A percentile compares a stretch with the other conserved stretches of the same genome.
Evolutionary conservation across 805 yeast species (phyloP).

Genomic region (Candida michaelii): DNA sequence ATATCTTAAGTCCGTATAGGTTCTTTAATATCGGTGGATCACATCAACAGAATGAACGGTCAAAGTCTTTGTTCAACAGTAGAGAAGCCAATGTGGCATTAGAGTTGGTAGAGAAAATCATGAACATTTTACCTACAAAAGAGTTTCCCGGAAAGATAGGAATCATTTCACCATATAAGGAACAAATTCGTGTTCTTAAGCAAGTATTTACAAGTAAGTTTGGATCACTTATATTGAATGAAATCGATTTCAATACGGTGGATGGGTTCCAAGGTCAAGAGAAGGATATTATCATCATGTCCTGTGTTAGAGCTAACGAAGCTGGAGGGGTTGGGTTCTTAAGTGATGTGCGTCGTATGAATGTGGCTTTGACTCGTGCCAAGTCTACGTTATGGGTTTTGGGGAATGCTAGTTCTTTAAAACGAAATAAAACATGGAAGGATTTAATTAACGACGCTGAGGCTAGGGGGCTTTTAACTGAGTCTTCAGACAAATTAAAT

Average conservation of each 20-base stretch:
- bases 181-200: slow-evolving; percentile 66
- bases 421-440: slow-evolving; percentile 69
- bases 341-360: slow-evolving; percentile 91
- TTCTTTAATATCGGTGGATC: slow-evolving; percentile 67
- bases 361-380: slow-evolving; percentile 95
- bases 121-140: slow-evolving; percentile 44
- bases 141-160: slow-evolving; percentile 78
- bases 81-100: slow-evolving; percentile 74
- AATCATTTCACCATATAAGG: slow-evolving; percentile 91
- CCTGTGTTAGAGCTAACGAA: slow-evolving; percentile 89
- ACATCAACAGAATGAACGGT: slow-evolving; percentile 62
- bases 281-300: slow-evolving; percentile 87
- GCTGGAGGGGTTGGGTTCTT: slow-evolving; percentile 77
- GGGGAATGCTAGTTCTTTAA: slow-evolving; percentile 72
- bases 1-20: slow-evolving; percentile 65
- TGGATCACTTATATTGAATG: slow-evolving; percentile 62
- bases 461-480: slow-evolving; percentile 36
- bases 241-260: slow-evolving; percentile 87
- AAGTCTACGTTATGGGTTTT: slow-evolving; percentile 88
- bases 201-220: slow-evolving; percentile 55
- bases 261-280: slow-evolving; percentile 95
- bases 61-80: slow-evolving; percentile 70
- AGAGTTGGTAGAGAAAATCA: slow-evolving; percentile 57
- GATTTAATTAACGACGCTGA: slow-evolving; percentile 66
- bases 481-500: too few relatives aligned